Evolutionary conservation across 1,284 basidiomycete genomes (phyloP).

Genomic region (Ustilago xerochloae): DNA sequence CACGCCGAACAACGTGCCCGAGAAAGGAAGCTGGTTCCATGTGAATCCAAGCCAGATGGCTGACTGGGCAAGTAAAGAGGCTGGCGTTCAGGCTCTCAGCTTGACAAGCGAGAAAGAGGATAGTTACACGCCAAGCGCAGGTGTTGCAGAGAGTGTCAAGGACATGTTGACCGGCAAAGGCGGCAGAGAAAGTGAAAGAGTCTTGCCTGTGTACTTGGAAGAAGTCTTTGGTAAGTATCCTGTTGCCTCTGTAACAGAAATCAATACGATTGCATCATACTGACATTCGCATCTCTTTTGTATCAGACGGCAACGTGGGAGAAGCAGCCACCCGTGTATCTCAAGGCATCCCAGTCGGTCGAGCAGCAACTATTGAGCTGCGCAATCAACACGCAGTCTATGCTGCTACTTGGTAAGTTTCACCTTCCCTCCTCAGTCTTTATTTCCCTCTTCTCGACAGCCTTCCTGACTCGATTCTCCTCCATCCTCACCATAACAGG

Average conservation of each 20-base stretch:
- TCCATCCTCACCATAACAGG: conserved; percentile 5
- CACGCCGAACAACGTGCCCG: conserved; percentile 87
- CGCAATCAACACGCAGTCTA: conserved; percentile 96
- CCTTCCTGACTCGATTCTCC: neutral
- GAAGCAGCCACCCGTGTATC: conserved; percentile 76
- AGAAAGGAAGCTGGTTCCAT: conserved; percentile 83
- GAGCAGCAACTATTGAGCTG: conserved; percentile 84
- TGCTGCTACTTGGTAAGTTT: conserved; percentile 85
- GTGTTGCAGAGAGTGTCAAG: conserved; percentile 41
- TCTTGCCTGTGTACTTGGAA: conserved; percentile 63
- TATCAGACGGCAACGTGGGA: conserved; percentile 80
- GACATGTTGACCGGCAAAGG: conserved; percentile 34
- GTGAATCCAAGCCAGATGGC: conserved; percentile 87
- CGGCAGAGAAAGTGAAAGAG: conserved; percentile 8
- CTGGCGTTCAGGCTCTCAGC: conserved; percentile 74
- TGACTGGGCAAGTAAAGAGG: conserved; percentile 82
- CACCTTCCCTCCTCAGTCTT: conserved; percentile 2
- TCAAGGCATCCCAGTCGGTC: conserved; percentile 85
- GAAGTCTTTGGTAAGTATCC: conserved; percentile 58
- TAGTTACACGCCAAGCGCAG: conserved; percentile 47
- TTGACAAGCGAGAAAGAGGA: conserved; percentile 19
- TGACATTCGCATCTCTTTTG: neutral
- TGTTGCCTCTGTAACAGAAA: too few species aligned
- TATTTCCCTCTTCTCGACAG: neutral
- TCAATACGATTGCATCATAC: conserved; percentile 1